phyloP scores from a whole-genome alignment of 2,329 filamentous ascomycete genomes.

The Botrytis aclada region DNA sequence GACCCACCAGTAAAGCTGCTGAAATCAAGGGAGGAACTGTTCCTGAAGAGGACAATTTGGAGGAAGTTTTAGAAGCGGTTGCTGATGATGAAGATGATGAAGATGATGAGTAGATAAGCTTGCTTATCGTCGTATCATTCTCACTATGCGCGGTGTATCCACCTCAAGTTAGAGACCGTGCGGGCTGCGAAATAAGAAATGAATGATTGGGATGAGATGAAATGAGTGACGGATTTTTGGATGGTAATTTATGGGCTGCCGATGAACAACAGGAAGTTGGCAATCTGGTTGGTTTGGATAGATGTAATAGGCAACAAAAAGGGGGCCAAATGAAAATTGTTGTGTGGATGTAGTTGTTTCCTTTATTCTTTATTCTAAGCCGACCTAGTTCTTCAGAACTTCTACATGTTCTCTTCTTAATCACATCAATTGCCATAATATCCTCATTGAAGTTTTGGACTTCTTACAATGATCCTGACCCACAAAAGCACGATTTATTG shows the following conservation, averaged over 20 bases:
- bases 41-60: slow-evolving; percentile 20
- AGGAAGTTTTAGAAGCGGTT: slow-evolving; percentile 20
- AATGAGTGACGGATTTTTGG: neutral
- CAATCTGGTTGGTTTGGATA: slow-evolving; percentile 3
- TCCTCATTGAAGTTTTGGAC: neutral
- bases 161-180: neutral
- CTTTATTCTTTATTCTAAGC: neutral
- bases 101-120: slow-evolving; percentile 22
- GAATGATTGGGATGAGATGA: slow-evolving; percentile 7
- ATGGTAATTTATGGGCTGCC: neutral
- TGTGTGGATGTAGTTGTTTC: neutral
- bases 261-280: neutral
- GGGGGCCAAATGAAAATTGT: neutral
- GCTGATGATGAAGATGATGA: slow-evolving; percentile 23
- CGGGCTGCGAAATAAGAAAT: slow-evolving; percentile 2
- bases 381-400: neutral
- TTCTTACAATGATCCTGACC: neutral
- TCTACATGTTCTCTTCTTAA: neutral
- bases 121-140: neutral
- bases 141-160: neutral
- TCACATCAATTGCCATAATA: neutral
- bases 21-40: slow-evolving; percentile 17
- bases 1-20: slow-evolving; percentile 20
- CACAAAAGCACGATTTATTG: neutral
- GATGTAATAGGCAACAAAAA: neutral